Evolutionary conservation across 805 yeast species (phyloP).

Genomic region (Candida endomychidarum): DNA sequence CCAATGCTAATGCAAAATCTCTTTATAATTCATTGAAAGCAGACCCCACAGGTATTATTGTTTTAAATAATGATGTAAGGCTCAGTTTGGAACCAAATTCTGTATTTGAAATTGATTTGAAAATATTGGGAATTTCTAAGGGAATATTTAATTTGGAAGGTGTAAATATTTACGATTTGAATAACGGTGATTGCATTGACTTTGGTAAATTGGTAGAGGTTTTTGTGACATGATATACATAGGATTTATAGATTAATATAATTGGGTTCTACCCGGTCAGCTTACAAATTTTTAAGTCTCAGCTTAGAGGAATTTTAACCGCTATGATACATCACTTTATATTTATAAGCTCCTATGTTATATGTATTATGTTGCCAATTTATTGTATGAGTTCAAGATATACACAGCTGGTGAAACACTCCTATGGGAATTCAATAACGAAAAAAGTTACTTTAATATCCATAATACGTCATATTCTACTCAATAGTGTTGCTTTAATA

Average conservation of each 20-base stretch:
- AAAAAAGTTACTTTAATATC: neutral
- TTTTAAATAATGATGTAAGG: conserved; percentile 64
- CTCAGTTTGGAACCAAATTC: conserved; percentile 61
- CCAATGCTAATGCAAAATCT: conserved; percentile 15
- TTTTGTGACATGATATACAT: conserved; percentile 38
- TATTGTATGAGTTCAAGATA: conserved; percentile 4
- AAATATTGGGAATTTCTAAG: conserved; percentile 57
- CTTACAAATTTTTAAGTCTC: no score
- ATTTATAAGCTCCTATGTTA: neutral
- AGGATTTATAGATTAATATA: neutral
- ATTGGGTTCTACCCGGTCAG: no score
- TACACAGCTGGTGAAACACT: neutral
- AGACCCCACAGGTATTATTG: conserved; percentile 55
- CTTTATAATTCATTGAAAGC: conserved; percentile 38
- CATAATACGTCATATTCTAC: conserved; percentile 2
- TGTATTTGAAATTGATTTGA: conserved; percentile 63
- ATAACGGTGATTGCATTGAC: conserved; percentile 65
- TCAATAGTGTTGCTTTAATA: conserved; percentile 1
- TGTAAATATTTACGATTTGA: conserved; percentile 60
- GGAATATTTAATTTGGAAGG: conserved; percentile 69
- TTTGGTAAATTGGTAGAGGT: conserved; percentile 72
- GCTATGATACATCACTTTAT: conserved; percentile 3
- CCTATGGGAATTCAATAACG: neutral
- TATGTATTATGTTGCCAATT: neutral
- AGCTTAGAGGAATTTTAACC: neutral